A percentile compares a stretch with the other conserved stretches of the same genome.
Evolutionary conservation across 768 basidiomycete species (phyloP).

Genomic region (Suillus plorans): DNA sequence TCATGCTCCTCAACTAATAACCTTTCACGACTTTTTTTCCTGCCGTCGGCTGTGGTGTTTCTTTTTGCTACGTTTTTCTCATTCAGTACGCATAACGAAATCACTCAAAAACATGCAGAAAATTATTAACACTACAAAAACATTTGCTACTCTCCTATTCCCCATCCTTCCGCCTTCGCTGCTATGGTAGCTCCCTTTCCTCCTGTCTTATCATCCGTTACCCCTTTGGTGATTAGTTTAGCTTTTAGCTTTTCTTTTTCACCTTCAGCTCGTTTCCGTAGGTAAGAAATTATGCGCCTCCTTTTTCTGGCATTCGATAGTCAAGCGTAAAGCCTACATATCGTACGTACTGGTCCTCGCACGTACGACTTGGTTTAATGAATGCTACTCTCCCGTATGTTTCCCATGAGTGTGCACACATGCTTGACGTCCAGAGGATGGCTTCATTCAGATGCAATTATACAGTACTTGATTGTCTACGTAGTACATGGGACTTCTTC

Average conservation of each 20-base stretch:
- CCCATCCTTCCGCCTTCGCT: conserved; percentile 16
- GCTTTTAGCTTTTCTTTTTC: conserved; percentile 22
- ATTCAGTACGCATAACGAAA: conserved; percentile 31
- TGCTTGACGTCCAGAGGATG: too few species aligned
- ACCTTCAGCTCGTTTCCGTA: conserved; percentile 28
- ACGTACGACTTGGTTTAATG: neutral
- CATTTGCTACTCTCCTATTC: conserved; percentile 28
- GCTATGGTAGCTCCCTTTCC: neutral
- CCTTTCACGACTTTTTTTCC: conserved; percentile 35
- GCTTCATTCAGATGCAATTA: neutral
- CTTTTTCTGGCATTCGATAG: neutral
- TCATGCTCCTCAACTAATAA: conserved; percentile 36
- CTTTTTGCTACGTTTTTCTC: conserved; percentile 38
- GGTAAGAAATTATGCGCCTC: conserved; percentile 47
- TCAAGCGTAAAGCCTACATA: conserved; percentile 7
- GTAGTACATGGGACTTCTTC: conserved; percentile 5
- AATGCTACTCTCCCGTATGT: neutral
- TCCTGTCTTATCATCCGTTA: conserved; percentile 7
- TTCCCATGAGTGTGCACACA: neutral
- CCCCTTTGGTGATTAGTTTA: conserved; percentile 25
- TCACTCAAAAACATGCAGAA: conserved; percentile 37
- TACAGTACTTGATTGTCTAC: conserved; percentile 11
- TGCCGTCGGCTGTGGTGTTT: conserved; percentile 33
- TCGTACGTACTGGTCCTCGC: neutral
- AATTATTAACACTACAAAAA: conserved; percentile 49